Percentiles rank a stretch among this genome's conserved stretches.
These are phyloP conservation scores for Gossypium aridum DNA, from an alignment of 441 rosid genomes.

Conservation along the genomic window DNA sequence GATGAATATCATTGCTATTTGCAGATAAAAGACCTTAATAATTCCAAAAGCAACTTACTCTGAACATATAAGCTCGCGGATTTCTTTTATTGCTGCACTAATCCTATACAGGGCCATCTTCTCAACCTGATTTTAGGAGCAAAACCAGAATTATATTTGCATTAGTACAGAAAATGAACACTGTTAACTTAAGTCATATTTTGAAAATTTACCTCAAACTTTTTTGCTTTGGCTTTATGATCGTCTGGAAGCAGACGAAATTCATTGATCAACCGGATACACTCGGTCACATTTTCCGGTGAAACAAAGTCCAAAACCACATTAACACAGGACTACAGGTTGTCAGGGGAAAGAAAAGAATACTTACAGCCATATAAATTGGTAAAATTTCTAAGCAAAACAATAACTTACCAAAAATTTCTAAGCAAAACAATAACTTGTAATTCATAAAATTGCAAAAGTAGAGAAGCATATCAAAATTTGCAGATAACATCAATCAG, in stretches of 20 bases:
- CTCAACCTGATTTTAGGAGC: constrained; percentile 53
- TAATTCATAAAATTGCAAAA: neutral
- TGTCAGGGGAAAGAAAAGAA: neutral
- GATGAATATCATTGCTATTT: neutral
- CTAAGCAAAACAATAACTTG: neutral
- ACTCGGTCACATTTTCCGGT: constrained; percentile 66
- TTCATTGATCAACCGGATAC: constrained; percentile 62
- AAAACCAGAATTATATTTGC: constrained; percentile 1
- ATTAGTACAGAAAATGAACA: neutral
- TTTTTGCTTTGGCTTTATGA: constrained; percentile 60
- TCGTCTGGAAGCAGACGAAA: constrained; percentile 63
- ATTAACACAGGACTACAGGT: constrained; percentile 80
- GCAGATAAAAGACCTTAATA: neutral
- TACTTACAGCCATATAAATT: neutral
- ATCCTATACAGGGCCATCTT: constrained; percentile 73
- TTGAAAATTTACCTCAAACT: constrained; percentile 54
- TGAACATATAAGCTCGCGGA: constrained; percentile 64
- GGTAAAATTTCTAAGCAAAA: neutral
- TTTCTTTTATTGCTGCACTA: constrained; percentile 60
- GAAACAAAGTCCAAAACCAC: constrained; percentile 87
- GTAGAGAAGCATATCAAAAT: neutral
- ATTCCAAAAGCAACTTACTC: constrained; percentile 32
- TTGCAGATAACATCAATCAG: neutral
- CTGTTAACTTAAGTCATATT: neutral
- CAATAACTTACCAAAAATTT: neutral